Evolutionary conservation across 2,329 filamentous ascomycete genomes (phyloP).

Genomic region (Cercospora citrullina): DNA sequence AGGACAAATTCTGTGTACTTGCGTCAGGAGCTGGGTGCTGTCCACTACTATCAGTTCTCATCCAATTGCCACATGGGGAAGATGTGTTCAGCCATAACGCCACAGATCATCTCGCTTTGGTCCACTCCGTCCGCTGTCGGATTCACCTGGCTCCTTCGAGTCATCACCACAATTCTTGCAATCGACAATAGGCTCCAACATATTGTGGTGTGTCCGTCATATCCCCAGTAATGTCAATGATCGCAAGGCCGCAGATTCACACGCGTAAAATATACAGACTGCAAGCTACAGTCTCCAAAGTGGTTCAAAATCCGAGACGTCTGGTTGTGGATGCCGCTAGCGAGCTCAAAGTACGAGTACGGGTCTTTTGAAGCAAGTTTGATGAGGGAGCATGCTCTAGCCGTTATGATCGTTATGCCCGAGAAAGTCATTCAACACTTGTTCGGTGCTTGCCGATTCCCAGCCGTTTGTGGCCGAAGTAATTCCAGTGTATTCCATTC

Average conservation of each 20-base stretch:
- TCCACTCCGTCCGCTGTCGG: neutral
- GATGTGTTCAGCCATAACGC: neutral
- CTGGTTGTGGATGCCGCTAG: slow-evolving; percentile 4
- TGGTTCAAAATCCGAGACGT: neutral
- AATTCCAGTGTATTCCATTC: neutral
- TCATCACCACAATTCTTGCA: neutral
- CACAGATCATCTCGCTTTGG: slow-evolving; percentile 7
- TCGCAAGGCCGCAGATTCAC: neutral
- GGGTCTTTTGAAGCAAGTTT: neutral
- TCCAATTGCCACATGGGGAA: neutral
- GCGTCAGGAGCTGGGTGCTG: neutral
- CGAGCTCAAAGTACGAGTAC: neutral
- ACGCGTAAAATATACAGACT: neutral
- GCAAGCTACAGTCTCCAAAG: neutral
- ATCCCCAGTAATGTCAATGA: neutral
- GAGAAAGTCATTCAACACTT: neutral
- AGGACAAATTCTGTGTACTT: neutral
- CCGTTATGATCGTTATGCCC: neutral
- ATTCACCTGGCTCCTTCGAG: neutral
- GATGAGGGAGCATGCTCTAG: neutral
- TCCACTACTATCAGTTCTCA: neutral
- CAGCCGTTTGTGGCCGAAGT: neutral
- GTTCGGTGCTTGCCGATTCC: neutral
- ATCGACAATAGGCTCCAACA: neutral
- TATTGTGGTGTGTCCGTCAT: neutral